These are phyloP conservation scores for Colletotrichum echinochloae DNA, from an alignment of 2,329 filamentous ascomycete species.

Conservation along the genomic window DNA sequence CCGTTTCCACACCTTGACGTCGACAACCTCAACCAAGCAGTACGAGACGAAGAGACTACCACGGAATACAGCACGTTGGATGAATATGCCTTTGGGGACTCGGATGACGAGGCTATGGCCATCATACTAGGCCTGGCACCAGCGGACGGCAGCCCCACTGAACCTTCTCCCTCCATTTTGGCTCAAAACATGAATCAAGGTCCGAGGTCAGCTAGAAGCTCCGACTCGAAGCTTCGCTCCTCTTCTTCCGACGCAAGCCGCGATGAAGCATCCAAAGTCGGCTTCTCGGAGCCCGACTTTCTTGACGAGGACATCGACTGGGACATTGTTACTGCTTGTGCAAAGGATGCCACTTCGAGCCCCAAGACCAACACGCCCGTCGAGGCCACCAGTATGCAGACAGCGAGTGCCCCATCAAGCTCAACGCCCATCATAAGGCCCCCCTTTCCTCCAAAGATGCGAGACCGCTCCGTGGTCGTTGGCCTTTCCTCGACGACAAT, in stretches of 20 bases:
- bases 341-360: not conserved
- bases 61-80: slow-evolving; percentile 1
- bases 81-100: slow-evolving; percentile 10
- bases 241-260: not conserved
- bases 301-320: slow-evolving; percentile 57
- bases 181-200: not conserved
- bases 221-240: not conserved
- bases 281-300: slow-evolving; percentile 42
- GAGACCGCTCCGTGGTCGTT: slow-evolving; percentile 65
- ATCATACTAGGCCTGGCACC: not conserved
- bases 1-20: not conserved
- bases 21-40: not conserved
- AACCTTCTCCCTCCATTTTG: not conserved
- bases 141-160: not conserved
- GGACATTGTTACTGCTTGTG: slow-evolving; percentile 47
- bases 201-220: not conserved
- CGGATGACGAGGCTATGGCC: slow-evolving; percentile 23
- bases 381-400: slow-evolving; percentile 41
- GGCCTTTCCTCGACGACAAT: slow-evolving; percentile 61
- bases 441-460: slow-evolving; percentile 61
- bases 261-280: not conserved
- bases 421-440: slow-evolving; percentile 61
- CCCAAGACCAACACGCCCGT: not conserved
- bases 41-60: not conserved
- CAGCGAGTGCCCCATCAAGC: not conserved